These are phyloP conservation scores for Eucalyptus pumila DNA, from an alignment of 345 rosid genomes.

Conservation along the genomic window DNA sequence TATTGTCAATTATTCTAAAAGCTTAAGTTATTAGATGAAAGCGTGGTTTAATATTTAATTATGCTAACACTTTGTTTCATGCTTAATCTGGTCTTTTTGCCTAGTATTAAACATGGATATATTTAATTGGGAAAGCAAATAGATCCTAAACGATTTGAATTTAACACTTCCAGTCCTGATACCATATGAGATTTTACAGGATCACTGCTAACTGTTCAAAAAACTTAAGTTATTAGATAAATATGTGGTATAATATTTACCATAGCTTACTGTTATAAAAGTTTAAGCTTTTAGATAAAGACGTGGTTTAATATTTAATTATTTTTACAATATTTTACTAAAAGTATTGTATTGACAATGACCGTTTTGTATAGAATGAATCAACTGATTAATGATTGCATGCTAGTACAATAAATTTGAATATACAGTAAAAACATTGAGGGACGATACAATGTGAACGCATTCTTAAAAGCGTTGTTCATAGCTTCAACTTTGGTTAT, in stretches of 20 bases:
- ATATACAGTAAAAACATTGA: background rate
- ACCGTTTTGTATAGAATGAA: background rate
- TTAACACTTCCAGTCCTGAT: accelerated
- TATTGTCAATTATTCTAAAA: accelerated
- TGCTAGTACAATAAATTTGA: background rate
- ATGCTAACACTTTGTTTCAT: no score
- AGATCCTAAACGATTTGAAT: accelerated
- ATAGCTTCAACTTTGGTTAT: background rate
- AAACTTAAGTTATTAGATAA: accelerated
- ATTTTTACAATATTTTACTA: background rate
- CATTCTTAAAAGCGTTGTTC: background rate
- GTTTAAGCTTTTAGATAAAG: no score
- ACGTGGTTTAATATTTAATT: accelerated
- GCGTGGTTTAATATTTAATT: no score
- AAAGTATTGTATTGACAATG: background rate
- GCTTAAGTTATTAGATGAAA: no score
- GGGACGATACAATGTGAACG: background rate
- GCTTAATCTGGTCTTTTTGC: no score
- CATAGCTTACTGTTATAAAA: accelerated
- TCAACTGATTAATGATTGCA: background rate
- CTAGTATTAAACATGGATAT: no score
- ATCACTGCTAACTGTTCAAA: accelerated
- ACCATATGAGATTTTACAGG: no score
- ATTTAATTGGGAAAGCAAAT: no score
- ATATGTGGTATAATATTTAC: accelerated